Base-by-base conservation (phyloP, 202 grass and related monocot species). In the Tripidium arundinaceum region DNA sequence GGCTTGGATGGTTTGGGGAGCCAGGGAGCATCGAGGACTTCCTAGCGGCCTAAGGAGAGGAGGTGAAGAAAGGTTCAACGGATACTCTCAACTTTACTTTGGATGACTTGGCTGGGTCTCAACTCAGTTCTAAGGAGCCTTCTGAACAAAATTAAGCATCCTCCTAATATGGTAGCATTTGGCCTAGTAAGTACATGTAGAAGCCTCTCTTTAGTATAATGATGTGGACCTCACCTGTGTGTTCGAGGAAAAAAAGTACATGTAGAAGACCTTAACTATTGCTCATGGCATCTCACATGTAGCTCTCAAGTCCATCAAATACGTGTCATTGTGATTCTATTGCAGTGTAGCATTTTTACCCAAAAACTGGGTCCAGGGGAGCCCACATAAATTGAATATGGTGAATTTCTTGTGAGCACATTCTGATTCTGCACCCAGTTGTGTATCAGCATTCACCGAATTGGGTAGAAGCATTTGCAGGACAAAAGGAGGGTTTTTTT, bases 1-100 rank as follows among this genome's bases (percentile, higher is more conserved):
- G 89, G 12, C 85, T 97, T 0, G 94, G 94, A 7, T 97, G 91
- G 94, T 97, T 97, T 9, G 94, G 94, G 8, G 66, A 97, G 78
- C 82, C 89, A 10, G 94, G 89, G 26, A 94, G 91, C 85, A 89
- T 94, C 2, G 94, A 97, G 77, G 94, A 97, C 74, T 88, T 94
- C 50, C 74, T 97, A 65, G 87, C 87, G 3, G 65, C 64, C 6
- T 76, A 77, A 75, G 94, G 94, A 31, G 87, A 97, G 33, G 91
- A 97, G 39, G 91, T 94, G 36, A 97, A 85, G 87, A 94, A 81
- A 85, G 89, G 89, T 62, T 86, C 85, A 0, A 78, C 75, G 1
- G 91, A 94, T 46, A 92, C 89, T 4, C 64, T 97, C 15, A 97
- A 83, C 65, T 86, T 94, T 73, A 92, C 89, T 11, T 59, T 97